Conservation (phyloP, 805 yeast genomes). For the Zygoascus bituminiphila region DNA sequence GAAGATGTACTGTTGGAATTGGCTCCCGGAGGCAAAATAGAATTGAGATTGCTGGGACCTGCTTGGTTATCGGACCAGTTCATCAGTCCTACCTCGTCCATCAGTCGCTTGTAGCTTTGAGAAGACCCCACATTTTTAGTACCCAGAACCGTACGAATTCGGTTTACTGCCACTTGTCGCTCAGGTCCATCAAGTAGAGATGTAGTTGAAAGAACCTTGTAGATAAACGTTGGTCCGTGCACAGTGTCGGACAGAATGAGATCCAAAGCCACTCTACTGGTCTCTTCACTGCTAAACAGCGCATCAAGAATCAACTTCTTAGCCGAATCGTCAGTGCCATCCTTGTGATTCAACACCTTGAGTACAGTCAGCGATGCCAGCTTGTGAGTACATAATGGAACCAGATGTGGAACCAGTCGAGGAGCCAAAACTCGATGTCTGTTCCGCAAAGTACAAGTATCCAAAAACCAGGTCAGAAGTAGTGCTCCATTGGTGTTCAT, state of each 20-base stretch:
- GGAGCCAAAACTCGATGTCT: conserved; percentile 60
- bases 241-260: conserved; percentile 55
- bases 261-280: conserved; percentile 40
- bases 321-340: conserved; percentile 44
- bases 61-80: background rate
- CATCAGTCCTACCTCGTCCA: conserved; percentile 82
- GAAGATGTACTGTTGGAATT: background rate
- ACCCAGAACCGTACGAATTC: conserved; percentile 54
- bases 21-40: background rate
- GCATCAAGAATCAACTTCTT: conserved; percentile 53
- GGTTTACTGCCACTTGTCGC: conserved; percentile 49
- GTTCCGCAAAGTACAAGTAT: conserved; percentile 61
- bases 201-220: conserved; percentile 71
- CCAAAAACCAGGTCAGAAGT: conserved; percentile 88
- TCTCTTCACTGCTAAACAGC: conserved; percentile 39
- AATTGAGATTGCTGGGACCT: background rate
- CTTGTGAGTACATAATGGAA: conserved; percentile 65
- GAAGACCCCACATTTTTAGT: conserved; percentile 45
- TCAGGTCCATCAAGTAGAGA: conserved; percentile 42
- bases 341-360: conserved; percentile 63
- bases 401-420: conserved; percentile 53
- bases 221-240: conserved; percentile 70
- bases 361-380: conserved; percentile 75
- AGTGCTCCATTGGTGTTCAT: conserved; percentile 82
- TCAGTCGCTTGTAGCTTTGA: conserved; percentile 74